A percentile compares a stretch with the other conserved stretches of the same genome.
Evolutionary conservation across 306 rosid species (phyloP).

Genomic region (Aeschynomene evenia): DNA sequence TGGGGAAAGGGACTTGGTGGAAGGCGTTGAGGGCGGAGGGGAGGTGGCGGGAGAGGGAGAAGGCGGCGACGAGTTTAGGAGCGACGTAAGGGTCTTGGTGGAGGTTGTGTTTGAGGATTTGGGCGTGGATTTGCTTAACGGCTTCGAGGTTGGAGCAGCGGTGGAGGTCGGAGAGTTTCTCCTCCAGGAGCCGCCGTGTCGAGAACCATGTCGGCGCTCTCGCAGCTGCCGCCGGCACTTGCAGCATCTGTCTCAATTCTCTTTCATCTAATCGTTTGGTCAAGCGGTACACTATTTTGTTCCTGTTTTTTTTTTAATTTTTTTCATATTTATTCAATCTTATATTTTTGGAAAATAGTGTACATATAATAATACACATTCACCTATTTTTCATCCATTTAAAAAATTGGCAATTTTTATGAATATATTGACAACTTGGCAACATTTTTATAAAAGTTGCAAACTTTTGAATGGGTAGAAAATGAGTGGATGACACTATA

Average conservation of each 20-base stretch:
- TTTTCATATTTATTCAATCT: no score
- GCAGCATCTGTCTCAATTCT: constrained; percentile 30
- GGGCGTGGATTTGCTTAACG: constrained; percentile 74
- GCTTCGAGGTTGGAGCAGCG: constrained; percentile 51
- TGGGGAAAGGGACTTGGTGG: constrained; percentile 61
- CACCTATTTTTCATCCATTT: no score
- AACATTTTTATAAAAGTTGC: no score
- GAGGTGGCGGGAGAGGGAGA: constrained; percentile 65
- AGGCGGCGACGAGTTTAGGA: constrained; percentile 68
- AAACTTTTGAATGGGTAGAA: no score
- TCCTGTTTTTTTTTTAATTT: no score
- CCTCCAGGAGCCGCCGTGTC: constrained; percentile 71
- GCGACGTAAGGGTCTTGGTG: constrained; percentile 60
- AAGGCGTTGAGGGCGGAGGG: constrained; percentile 60
- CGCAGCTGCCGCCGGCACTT: constrained; percentile 42
- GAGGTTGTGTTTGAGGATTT: constrained; percentile 62
- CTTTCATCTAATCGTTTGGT: background rate
- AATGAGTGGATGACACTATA: no score
- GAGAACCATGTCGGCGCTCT: constrained; percentile 70
- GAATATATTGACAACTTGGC: no score
- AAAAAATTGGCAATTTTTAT: no score
- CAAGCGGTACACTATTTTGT: no score
- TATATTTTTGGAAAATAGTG: no score
- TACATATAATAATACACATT: no score
- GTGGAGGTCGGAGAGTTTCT: constrained; percentile 67